These are phyloP conservation scores for Boletus mariae DNA, from an alignment of 1,284 basidiomycete genomes.

Conservation along the genomic window DNA sequence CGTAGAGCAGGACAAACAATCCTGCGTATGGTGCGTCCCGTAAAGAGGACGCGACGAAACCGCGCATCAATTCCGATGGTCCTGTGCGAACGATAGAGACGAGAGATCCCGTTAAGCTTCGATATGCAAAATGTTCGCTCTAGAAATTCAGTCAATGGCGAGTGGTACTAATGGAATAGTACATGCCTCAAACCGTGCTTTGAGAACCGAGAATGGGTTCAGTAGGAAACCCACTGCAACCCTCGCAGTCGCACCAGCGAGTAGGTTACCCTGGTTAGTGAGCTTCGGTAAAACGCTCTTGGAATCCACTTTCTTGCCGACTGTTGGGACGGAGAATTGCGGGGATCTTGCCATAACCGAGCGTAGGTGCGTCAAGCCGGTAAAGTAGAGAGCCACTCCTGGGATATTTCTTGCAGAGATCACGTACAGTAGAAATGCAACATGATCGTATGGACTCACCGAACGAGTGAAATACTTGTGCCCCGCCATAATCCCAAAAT, in stretches of 20 bases:
- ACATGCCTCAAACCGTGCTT: conserved; percentile 89
- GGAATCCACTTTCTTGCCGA: conserved; percentile 19
- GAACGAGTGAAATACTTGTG: conserved; percentile 74
- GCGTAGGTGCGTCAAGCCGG: conserved; percentile 77
- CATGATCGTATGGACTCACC: conserved; percentile 41
- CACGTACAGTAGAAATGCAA: background rate
- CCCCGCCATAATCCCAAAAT: conserved; percentile 80
- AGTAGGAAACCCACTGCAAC: conserved; percentile 84
- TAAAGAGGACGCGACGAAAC: conserved; percentile 85
- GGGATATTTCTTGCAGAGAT: conserved; percentile 73
- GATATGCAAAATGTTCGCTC: conserved; percentile 81
- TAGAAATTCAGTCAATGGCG: conserved; percentile 29
- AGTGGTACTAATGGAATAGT: background rate
- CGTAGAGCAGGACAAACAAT: conserved; percentile 89
- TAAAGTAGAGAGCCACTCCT: conserved; percentile 91
- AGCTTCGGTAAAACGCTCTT: conserved; percentile 74
- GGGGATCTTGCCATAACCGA: conserved; percentile 64
- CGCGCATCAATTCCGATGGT: conserved; percentile 81
- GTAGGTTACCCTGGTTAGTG: conserved; percentile 77
- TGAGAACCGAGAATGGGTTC: conserved; percentile 93
- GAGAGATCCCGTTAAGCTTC: conserved; percentile 61
- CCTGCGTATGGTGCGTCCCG: conserved; percentile 97
- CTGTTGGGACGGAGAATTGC: conserved; percentile 48
- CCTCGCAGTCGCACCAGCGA: conserved; percentile 86
- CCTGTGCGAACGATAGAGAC: conserved; percentile 66